Evolutionary conservation across 441 rosid genomes (phyloP), one percentile per base, ranked within the genome.

Genomic region (Pelargonium australe): DNA sequence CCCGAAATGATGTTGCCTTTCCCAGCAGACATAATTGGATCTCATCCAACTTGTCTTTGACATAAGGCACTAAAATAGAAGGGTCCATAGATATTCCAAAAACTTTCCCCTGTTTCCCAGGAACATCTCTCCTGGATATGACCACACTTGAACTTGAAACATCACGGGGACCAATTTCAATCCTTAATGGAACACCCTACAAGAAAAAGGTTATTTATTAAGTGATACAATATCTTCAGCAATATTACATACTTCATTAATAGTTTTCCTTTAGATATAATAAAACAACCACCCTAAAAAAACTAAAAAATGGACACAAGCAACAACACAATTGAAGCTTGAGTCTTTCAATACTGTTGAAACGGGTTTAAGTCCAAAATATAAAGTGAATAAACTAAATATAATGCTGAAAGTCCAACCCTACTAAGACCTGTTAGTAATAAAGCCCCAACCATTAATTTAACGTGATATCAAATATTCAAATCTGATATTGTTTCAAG

Each of bases 161-260:
- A 78, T 94, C 99, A 9, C 92, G 89, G 45, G 94, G 99, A 80
- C 99, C 96, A 73, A 94, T 86, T 79, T 94, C 99, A 73, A 94
- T 85, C 77, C 97, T 83, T 44, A 94, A 43, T 70, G 98, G 97
- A 8, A 89, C 83, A 49, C 96, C 99, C 96, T 91, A 63, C 17
- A 66, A 68, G 73, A 70, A 7, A 73, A 71, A 64, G 49, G 68
- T 66, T 40, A 67, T 60, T 70, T 53, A 7, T 64, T 58, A 60
- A 68, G 45, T 3, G 7, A 66, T 10, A 57, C 31, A 66, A 69
- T 37, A 58, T 19, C 49, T 63, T 53, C 63, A 49, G 14, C 20
- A 53, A 3, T 53, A 34, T 34, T 4, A 34, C 20, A 53, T 53
- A 53, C 31, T 2, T 8, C 31, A 60, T 60, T 34, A 34, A 34